Evolutionary conservation across 2,329 filamentous ascomycete species (phyloP).

Genomic region (Escovopsis weberi): DNA sequence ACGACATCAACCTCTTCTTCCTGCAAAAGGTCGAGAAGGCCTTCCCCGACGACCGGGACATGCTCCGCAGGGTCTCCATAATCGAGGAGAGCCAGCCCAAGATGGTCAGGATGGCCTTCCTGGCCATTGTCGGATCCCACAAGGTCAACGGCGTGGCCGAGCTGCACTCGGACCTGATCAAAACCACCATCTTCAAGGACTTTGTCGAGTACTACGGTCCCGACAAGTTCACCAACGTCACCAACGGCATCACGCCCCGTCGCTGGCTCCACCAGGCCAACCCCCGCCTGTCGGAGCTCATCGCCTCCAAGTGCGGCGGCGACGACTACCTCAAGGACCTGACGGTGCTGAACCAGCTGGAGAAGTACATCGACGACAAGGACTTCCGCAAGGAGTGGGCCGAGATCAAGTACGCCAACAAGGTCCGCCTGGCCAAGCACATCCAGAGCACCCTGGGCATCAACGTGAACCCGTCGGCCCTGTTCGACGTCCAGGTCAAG

Average conservation of each 20-base stretch:
- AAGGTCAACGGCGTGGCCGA: slow-evolving; percentile 99
- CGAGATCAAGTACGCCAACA: slow-evolving; percentile 94
- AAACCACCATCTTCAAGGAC: slow-evolving; percentile 98
- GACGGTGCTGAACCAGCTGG: slow-evolving; percentile 72
- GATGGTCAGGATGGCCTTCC: slow-evolving; percentile 94
- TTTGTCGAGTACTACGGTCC: slow-evolving; percentile 90
- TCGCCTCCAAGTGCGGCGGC: slow-evolving; percentile 75
- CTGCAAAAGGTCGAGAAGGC: slow-evolving; percentile 77
- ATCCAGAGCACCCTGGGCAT: slow-evolving; percentile 73
- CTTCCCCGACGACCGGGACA: slow-evolving; percentile 79
- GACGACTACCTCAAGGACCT: slow-evolving; percentile 82
- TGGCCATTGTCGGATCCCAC: slow-evolving; percentile 93
- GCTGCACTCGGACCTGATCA: slow-evolving; percentile 92
- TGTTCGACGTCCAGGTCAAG: slow-evolving; percentile 98
- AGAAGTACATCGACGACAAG: slow-evolving; percentile 71
- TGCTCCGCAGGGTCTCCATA: slow-evolving; percentile 80
- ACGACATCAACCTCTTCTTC: slow-evolving; percentile 94
- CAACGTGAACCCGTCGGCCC: slow-evolving; percentile 68
- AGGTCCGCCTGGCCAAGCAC: slow-evolving; percentile 78
- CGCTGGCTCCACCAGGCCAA: slow-evolving; percentile 98
- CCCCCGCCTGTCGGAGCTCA: slow-evolving; percentile 78
- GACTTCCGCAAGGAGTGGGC: slow-evolving; percentile 89
- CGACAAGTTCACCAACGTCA: slow-evolving; percentile 98
- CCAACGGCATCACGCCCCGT: slow-evolving; percentile 91
- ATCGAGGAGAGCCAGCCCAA: slow-evolving; percentile 95